phyloP scores from a whole-genome alignment of 2,329 filamentous ascomycete species.

The Ophiostoma ulmi region DNA sequence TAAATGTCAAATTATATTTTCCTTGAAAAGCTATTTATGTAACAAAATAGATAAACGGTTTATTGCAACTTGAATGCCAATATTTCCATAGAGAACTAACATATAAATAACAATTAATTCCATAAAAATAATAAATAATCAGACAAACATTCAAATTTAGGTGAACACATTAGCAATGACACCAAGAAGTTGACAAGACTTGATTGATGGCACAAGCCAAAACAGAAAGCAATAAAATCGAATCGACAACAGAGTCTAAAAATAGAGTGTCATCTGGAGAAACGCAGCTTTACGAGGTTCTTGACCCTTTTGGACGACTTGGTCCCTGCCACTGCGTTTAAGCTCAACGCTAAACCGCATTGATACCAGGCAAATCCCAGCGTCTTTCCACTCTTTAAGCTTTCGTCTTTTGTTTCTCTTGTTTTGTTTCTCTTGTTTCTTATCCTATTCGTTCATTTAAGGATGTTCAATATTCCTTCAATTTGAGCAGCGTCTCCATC shows the following conservation, averaged over 20 bases:
- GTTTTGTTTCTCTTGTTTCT: not conserved
- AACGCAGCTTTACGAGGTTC: not conserved
- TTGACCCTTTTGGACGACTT: not conserved
- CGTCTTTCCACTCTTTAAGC: slow-evolving; percentile 3
- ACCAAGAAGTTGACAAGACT: no score
- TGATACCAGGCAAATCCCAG: not conserved
- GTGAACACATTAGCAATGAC: not conserved
- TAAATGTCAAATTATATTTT: no score
- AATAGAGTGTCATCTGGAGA: slow-evolving; percentile 8
- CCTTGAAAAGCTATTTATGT: no score
- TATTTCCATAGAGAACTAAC: no score
- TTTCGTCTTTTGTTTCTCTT: not conserved
- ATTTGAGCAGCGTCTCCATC: no score
- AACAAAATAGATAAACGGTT: no score
- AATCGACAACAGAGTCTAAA: not conserved
- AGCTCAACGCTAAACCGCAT: slow-evolving; percentile 9
- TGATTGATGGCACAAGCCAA: not conserved
- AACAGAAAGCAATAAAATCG: not conserved
- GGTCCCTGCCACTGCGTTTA: not conserved
- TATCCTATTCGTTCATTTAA: not conserved
- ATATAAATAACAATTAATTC: no score
- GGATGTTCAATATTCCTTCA: no score
- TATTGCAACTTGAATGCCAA: no score
- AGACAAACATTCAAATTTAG: not conserved
- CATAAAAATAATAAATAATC: not conserved